phyloP scores from a whole-genome alignment of 306 rosid species.

The Glycine latifolia region DNA sequence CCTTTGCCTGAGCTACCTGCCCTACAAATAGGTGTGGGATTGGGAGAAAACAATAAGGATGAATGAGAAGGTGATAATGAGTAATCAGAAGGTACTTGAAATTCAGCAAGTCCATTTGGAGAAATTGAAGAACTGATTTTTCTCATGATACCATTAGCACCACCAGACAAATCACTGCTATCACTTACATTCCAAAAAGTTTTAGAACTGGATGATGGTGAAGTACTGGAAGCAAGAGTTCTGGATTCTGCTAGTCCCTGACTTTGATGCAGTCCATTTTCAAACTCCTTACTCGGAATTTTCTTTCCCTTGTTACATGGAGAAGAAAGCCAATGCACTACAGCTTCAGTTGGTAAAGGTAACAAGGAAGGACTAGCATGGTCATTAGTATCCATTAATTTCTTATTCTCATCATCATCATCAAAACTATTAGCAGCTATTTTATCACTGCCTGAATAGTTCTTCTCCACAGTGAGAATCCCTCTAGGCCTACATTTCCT shows the following conservation, averaged over 20 bases:
- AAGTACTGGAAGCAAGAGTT: slow-evolving; percentile 50
- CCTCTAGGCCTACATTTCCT: slow-evolving; percentile 93
- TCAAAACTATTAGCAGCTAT: slow-evolving; percentile 51
- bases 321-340: slow-evolving; percentile 79
- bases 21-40: slow-evolving; percentile 48
- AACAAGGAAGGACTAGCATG: slow-evolving; percentile 54
- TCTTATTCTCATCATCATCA: slow-evolving; percentile 38
- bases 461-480: slow-evolving; percentile 68
- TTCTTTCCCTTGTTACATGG: slow-evolving; percentile 64
- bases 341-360: slow-evolving; percentile 81
- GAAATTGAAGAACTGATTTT: slow-evolving; percentile 47
- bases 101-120: slow-evolving; percentile 55
- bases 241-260: slow-evolving; percentile 51
- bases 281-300: slow-evolving; percentile 48
- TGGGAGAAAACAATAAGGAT: slow-evolving; percentile 53
- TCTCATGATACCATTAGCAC: slow-evolving; percentile 43
- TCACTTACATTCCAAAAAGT: slow-evolving; percentile 52
- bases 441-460: slow-evolving; percentile 51
- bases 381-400: slow-evolving; percentile 20
- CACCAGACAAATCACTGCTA: slow-evolving; percentile 49
- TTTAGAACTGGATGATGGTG: slow-evolving; percentile 51
- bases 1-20: slow-evolving; percentile 48
- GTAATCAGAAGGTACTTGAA: slow-evolving; percentile 61
- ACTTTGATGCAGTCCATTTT: slow-evolving; percentile 34
- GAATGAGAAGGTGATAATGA: slow-evolving; percentile 41